Percentiles rank a stretch among this genome's conserved stretches.
These are phyloP conservation scores for Xylaria sp. DNA, from an alignment of 2,329 filamentous ascomycete genomes.

Conservation along the genomic window DNA sequence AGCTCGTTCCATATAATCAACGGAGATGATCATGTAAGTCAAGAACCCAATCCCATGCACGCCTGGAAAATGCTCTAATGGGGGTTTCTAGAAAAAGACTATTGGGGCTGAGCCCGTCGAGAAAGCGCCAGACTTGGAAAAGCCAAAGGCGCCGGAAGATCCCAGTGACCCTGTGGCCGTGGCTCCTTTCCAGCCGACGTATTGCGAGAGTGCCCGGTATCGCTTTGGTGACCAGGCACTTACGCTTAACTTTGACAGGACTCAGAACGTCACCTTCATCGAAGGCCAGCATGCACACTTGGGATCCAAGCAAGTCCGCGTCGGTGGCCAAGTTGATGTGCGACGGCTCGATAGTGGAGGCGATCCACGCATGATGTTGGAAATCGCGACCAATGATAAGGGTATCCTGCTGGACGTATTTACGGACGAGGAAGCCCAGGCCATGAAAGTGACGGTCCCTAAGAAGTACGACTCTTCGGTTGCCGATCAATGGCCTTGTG, in stretches of 20 bases:
- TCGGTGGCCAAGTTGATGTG: conserved; percentile 51
- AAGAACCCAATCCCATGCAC: not conserved
- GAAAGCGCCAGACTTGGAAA: conserved; percentile 14
- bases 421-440: conserved; percentile 41
- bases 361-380: conserved; percentile 45
- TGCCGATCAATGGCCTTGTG: conserved; percentile 43
- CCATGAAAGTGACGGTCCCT: conserved; percentile 45
- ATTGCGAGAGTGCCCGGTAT: conserved; percentile 31
- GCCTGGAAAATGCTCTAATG: conserved; percentile 8
- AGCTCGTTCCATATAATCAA: conserved; percentile 31
- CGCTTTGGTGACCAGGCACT: conserved; percentile 36
- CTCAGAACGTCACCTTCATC: conserved; percentile 43
- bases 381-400: conserved; percentile 50
- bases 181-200: conserved; percentile 25
- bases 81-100: conserved; percentile 23
- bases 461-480: conserved; percentile 35
- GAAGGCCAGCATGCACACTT: conserved; percentile 40
- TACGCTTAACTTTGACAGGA: conserved; percentile 40
- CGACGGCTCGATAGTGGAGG: conserved; percentile 40
- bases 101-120: conserved; percentile 22
- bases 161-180: conserved; percentile 13
- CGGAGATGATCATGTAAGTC: conserved; percentile 31
- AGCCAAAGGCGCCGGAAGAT: conserved; percentile 12
- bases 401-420: conserved; percentile 40
- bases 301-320: conserved; percentile 37